Conservation (phyloP, 2,329 filamentous ascomycete species). For the Ustulina deusta region DNA sequence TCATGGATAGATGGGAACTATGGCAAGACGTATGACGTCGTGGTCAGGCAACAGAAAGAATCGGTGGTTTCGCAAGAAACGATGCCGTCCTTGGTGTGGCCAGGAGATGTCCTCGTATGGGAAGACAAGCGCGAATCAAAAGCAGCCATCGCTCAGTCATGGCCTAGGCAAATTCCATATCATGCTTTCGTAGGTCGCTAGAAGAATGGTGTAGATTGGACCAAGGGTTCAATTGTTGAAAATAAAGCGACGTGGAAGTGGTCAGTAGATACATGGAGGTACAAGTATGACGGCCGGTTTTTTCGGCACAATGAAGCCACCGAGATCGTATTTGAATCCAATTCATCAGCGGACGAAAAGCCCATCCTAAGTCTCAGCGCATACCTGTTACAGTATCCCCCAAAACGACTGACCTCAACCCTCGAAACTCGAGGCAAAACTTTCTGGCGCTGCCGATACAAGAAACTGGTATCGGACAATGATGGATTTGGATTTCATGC, state of each 20-base stretch:
- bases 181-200: too few species aligned
- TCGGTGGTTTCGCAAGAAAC: conserved; percentile 6
- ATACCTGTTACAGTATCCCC: conserved; percentile 1
- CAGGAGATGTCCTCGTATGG: conserved; percentile 22
- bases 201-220: too few species aligned
- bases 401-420: not conserved
- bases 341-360: not conserved
- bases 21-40: conserved; percentile 5
- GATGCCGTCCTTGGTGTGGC: conserved; percentile 18
- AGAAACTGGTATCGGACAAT: conserved; percentile 14
- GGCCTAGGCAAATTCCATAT: too few species aligned
- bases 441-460: not conserved
- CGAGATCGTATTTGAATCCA: not conserved
- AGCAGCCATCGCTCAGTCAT: conserved; percentile 7
- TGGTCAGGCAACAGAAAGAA: conserved; percentile 3
- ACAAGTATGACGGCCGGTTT: conserved; percentile 11
- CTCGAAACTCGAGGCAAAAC: not conserved
- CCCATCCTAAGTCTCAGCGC: not conserved
- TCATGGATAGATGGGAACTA: conserved; percentile 33
- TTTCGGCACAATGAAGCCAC: not conserved
- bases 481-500: conserved; percentile 6
- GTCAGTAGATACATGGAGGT: conserved; percentile 1
- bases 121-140: not conserved
- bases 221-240: too few species aligned
- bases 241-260: too few species aligned